These are phyloP conservation scores for Saccharomycopsis schoenii DNA, from an alignment of 805 yeast genomes.

Conservation along the genomic window DNA sequence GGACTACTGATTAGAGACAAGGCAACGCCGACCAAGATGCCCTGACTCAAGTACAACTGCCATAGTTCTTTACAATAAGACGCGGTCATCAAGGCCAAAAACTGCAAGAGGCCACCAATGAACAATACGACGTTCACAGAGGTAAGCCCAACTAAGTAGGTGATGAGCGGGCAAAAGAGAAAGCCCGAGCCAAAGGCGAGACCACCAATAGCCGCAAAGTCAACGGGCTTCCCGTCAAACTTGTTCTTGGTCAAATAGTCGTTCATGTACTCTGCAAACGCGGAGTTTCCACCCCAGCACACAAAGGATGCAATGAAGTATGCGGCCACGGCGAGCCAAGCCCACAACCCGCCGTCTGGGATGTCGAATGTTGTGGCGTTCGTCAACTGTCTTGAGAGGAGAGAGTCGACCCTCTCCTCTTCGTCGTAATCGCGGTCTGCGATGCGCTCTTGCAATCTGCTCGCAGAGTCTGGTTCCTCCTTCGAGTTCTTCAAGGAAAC, in stretches of 20 bases:
- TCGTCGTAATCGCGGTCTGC: not conserved
- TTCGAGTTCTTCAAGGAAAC: not conserved
- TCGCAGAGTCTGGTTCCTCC: not conserved
- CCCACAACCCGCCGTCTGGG: slow-evolving; percentile 39
- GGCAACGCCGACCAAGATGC: slow-evolving; percentile 43
- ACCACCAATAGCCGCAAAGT: slow-evolving; percentile 50
- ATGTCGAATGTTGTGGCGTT: slow-evolving; percentile 9
- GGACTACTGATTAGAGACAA: slow-evolving; percentile 42
- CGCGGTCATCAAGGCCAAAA: slow-evolving; percentile 41
- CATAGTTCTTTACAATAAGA: slow-evolving; percentile 41
- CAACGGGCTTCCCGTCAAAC: slow-evolving; percentile 41
- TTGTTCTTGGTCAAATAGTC: slow-evolving; percentile 35
- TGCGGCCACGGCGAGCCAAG: slow-evolving; percentile 42
- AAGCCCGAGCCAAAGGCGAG: slow-evolving; percentile 46
- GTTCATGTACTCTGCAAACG: slow-evolving; percentile 42
- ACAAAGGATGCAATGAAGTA: slow-evolving; percentile 32
- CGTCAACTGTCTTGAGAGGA: not conserved
- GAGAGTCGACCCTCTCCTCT: not conserved
- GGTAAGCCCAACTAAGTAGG: slow-evolving; percentile 34
- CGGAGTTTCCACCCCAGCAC: slow-evolving; percentile 52
- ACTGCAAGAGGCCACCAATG: slow-evolving; percentile 38
- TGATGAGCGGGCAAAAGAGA: slow-evolving; percentile 39
- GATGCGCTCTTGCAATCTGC: not conserved
- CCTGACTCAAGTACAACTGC: slow-evolving; percentile 51
- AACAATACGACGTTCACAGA: slow-evolving; percentile 33